A percentile compares a stretch with the other conserved stretches of the same genome.
phyloP scores from a whole-genome alignment of 352 stramenopile species.

The Pythium chondricola region DNA sequence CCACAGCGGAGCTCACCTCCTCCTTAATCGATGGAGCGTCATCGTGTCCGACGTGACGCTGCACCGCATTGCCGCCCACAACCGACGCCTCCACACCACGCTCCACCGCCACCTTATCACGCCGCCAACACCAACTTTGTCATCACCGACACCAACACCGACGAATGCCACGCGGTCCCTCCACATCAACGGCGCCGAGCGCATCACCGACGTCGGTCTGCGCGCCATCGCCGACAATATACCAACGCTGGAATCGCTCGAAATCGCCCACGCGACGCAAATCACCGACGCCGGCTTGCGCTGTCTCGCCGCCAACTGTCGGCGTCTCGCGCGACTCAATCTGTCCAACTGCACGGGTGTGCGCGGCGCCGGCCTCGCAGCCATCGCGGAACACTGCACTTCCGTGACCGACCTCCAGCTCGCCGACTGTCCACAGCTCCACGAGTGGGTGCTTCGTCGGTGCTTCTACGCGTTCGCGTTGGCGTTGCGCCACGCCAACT shows the following conservation, averaged over 20 bases:
- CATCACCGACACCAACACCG: constrained; percentile 2
- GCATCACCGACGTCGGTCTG: constrained; percentile 56
- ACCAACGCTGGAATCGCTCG: constrained; percentile 44
- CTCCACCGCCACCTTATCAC: constrained; percentile 1
- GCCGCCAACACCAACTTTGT: too few species aligned
- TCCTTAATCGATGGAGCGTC: constrained; percentile 59
- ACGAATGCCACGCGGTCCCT: constrained; percentile 31
- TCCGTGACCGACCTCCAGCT: constrained; percentile 31
- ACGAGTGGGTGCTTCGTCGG: constrained; percentile 63
- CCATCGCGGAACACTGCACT: constrained; percentile 55
- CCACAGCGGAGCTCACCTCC: constrained; percentile 35
- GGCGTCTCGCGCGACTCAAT: constrained; percentile 43
- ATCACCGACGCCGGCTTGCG: constrained; percentile 58
- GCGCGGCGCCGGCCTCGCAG: constrained; percentile 49
- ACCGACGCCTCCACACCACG: constrained; percentile 36
- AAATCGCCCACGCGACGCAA: constrained; percentile 33
- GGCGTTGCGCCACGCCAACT: constrained; percentile 37
- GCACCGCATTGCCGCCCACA: constrained; percentile 50
- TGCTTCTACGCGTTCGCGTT: constrained; percentile 52
- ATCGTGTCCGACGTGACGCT: constrained; percentile 64
- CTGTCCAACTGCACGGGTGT: constrained; percentile 37
- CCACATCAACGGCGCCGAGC: constrained; percentile 55
- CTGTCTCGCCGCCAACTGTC: constrained; percentile 40
- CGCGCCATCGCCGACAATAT: constrained; percentile 42
- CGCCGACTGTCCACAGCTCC: constrained; percentile 48